These are phyloP conservation scores for Zygoascus ofunaensis DNA, from an alignment of 805 yeast species.

Conservation along the genomic window DNA sequence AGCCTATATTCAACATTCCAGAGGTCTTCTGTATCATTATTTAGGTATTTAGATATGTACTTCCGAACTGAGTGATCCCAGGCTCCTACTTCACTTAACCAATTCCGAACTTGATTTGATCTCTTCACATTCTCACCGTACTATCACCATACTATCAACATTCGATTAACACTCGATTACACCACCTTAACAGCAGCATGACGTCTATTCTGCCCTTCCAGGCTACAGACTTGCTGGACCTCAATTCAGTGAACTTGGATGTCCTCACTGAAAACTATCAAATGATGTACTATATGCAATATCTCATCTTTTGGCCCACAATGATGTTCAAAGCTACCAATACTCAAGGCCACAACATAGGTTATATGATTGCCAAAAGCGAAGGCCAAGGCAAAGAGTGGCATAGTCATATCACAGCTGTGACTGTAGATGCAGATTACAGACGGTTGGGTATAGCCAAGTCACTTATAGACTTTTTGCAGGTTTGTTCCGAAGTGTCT, in stretches of 20 bases:
- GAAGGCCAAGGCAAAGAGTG: conserved; percentile 81
- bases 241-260: conserved; percentile 75
- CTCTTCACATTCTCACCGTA: too few relatives aligned
- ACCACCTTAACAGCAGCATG: too few relatives aligned
- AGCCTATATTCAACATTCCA: too few relatives aligned
- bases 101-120: too few relatives aligned
- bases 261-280: conserved; percentile 88
- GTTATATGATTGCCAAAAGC: conserved; percentile 81
- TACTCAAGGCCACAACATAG: conserved; percentile 32
- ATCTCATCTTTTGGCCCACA: conserved; percentile 79
- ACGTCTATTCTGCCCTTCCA: conserved; percentile 82
- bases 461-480: conserved; percentile 62
- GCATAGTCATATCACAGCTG: conserved; percentile 97
- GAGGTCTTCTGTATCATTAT: too few relatives aligned
- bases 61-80: too few relatives aligned
- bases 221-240: conserved; percentile 68
- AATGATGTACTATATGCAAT: conserved; percentile 72
- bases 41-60: too few relatives aligned
- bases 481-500: conserved; percentile 61
- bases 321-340: conserved; percentile 65
- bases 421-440: conserved; percentile 75
- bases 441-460: conserved; percentile 83
- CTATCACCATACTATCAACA: too few relatives aligned
- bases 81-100: too few relatives aligned
- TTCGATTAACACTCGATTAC: too few relatives aligned